A percentile compares a stretch with the other conserved stretches of the same genome.
phyloP scores from a whole-genome alignment of 441 rosid genomes.

The Populus tomentosa region DNA sequence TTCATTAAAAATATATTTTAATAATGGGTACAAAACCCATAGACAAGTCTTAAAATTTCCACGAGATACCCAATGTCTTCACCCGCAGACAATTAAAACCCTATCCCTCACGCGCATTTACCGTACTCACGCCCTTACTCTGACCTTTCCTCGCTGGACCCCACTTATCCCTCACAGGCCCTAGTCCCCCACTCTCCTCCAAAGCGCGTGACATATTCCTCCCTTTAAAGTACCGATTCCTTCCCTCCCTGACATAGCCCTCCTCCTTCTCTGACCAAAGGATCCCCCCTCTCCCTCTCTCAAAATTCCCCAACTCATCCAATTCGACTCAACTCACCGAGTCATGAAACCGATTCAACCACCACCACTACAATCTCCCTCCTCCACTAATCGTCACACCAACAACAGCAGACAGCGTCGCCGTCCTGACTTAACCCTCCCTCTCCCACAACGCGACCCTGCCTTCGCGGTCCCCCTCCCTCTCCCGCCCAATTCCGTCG shows the following conservation, averaged over 20 bases:
- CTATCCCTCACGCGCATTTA: neutral
- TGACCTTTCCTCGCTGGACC: neutral
- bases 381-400: slow-evolving; percentile 1
- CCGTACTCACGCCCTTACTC: neutral
- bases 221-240: neutral
- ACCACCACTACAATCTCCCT: slow-evolving; percentile 17
- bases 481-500: slow-evolving; percentile 24
- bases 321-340: neutral
- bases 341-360: slow-evolving; percentile 60
- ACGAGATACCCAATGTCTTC: neutral
- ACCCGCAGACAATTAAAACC: neutral
- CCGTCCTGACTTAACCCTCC: slow-evolving; percentile 65
- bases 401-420: slow-evolving; percentile 40
- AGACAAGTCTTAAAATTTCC: neutral
- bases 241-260: neutral
- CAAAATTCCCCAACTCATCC: neutral
- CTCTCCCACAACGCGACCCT: slow-evolving; percentile 72
- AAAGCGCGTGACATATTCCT: neutral
- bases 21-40: neutral
- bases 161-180: neutral
- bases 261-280: neutral
- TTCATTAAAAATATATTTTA: no score
- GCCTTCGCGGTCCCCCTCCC: slow-evolving; percentile 71
- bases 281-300: neutral
- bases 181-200: neutral